These are phyloP conservation scores for Fulvia fulva DNA, from an alignment of 2,329 filamentous ascomycete species.

Conservation along the genomic window DNA sequence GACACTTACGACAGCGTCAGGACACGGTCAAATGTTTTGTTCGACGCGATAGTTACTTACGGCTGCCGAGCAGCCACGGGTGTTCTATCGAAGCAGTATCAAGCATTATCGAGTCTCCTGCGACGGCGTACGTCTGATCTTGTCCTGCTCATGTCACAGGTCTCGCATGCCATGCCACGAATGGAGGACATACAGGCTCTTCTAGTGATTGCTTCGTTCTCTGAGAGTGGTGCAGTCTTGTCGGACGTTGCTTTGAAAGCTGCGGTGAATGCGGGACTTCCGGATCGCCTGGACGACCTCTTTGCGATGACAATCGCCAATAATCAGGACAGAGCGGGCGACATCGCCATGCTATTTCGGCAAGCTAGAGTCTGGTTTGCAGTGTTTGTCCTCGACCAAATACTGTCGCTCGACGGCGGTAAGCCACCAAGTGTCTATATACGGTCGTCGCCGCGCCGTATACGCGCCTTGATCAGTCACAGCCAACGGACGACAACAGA, in stretches of 20 bases:
- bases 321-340: too few species aligned
- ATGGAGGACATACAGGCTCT: constrained; percentile 53
- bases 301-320: too few species aligned
- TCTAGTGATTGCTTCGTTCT: constrained; percentile 51
- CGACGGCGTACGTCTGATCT: constrained; percentile 45
- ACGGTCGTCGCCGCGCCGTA: constrained; percentile 40
- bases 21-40: constrained; percentile 47
- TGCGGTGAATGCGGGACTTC: constrained; percentile 47
- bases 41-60: constrained; percentile 51
- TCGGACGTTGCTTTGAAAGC: constrained; percentile 50
- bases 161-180: constrained; percentile 29
- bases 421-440: constrained; percentile 40
- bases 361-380: constrained; percentile 53
- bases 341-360: neutral
- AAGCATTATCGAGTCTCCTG: constrained; percentile 30
- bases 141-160: constrained; percentile 38
- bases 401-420: constrained; percentile 44
- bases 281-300: constrained; percentile 15
- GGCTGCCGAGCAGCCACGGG: constrained; percentile 49
- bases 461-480: constrained; percentile 44
- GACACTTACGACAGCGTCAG: constrained; percentile 48
- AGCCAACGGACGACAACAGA: constrained; percentile 46
- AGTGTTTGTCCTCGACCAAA: constrained; percentile 51
- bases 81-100: constrained; percentile 37
- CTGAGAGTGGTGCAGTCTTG: constrained; percentile 49